Evolutionary conservation across 805 yeast species (phyloP).

Genomic region (Naumovozyma castellii): DNA sequence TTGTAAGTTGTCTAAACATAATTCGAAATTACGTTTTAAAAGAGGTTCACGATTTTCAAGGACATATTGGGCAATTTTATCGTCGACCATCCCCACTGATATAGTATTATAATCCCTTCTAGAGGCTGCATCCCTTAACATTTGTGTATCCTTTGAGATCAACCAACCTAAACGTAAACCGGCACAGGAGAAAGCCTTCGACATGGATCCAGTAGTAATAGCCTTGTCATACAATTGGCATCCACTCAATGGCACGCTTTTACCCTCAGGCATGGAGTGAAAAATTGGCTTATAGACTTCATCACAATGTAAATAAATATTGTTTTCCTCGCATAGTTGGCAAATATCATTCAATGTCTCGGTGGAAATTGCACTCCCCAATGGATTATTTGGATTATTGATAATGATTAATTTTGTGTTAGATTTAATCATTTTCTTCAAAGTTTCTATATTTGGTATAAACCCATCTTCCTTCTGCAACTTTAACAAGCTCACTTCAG

Average conservation of each 20-base stretch:
- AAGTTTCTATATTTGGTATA: slow-evolving; percentile 30
- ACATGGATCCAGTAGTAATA: slow-evolving; percentile 41
- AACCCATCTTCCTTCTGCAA: slow-evolving; percentile 30
- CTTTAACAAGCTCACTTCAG: slow-evolving; percentile 31
- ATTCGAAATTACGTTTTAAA: slow-evolving; percentile 32
- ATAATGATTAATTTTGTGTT: slow-evolving; percentile 39
- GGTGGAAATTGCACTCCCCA: slow-evolving; percentile 30
- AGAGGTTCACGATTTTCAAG: slow-evolving; percentile 30
- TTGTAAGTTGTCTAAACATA: slow-evolving; percentile 34
- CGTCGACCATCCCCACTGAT: slow-evolving; percentile 40
- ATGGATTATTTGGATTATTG: slow-evolving; percentile 44
- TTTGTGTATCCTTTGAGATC: slow-evolving; percentile 28
- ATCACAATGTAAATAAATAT: slow-evolving; percentile 36
- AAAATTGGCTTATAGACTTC: slow-evolving; percentile 48
- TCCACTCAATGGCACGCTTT: slow-evolving; percentile 31
- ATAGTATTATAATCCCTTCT: slow-evolving; percentile 45
- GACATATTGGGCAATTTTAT: slow-evolving; percentile 36
- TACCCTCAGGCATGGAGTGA: slow-evolving; percentile 29
- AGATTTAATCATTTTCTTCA: slow-evolving; percentile 26
- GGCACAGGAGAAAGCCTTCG: slow-evolving; percentile 47
- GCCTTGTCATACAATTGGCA: slow-evolving; percentile 36
- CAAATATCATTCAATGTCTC: slow-evolving; percentile 30
- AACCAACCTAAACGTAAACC: slow-evolving; percentile 49
- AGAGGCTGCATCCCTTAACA: slow-evolving; percentile 29
- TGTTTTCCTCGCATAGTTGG: slow-evolving; percentile 29